These are phyloP conservation scores for Clathrospora elynae DNA, from an alignment of 2,329 filamentous ascomycete species.

Conservation along the genomic window DNA sequence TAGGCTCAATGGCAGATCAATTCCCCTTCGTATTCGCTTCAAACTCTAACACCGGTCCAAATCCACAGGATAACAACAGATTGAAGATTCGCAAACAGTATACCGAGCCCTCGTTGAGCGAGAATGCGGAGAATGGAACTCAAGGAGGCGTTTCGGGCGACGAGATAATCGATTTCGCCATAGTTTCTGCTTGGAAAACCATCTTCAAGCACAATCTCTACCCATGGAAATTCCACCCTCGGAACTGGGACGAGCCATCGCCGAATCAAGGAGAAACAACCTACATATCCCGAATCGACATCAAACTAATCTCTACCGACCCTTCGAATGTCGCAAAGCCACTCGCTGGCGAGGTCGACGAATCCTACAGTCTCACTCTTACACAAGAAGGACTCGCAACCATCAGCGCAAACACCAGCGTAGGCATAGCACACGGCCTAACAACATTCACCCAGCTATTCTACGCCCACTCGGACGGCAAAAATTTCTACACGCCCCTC, in stretches of 20 bases:
- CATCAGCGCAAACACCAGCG: slow-evolving; percentile 68
- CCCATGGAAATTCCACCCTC: slow-evolving; percentile 76
- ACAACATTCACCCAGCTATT: slow-evolving; percentile 82
- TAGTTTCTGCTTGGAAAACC: slow-evolving; percentile 62
- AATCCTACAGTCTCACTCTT: slow-evolving; percentile 73
- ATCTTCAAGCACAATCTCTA: slow-evolving; percentile 73
- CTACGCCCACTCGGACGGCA: slow-evolving; percentile 67
- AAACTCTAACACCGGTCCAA: slow-evolving; percentile 25
- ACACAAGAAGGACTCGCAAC: slow-evolving; percentile 62
- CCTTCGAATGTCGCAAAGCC: slow-evolving; percentile 63
- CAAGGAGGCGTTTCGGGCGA: slow-evolving; percentile 52
- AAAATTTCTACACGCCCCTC: slow-evolving; percentile 66
- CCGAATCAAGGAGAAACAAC: slow-evolving; percentile 47
- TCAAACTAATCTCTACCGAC: slow-evolving; percentile 65
- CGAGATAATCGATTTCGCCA: slow-evolving; percentile 54
- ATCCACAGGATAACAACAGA: slow-evolving; percentile 16
- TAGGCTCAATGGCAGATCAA: slow-evolving; percentile 29
- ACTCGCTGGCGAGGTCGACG: slow-evolving; percentile 68
- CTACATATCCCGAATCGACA: slow-evolving; percentile 64
- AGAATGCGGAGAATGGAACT: background rate
- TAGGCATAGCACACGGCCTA: slow-evolving; percentile 73
- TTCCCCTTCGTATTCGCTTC: slow-evolving; percentile 19
- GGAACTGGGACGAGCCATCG: slow-evolving; percentile 67
- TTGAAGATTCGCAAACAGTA: slow-evolving; percentile 19
- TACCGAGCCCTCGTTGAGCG: slow-evolving; percentile 9